A percentile compares a stretch with the other conserved stretches of the same genome.
Conservation (phyloP, 768 basidiomycete genomes). For the Auricularia cornea region DNA sequence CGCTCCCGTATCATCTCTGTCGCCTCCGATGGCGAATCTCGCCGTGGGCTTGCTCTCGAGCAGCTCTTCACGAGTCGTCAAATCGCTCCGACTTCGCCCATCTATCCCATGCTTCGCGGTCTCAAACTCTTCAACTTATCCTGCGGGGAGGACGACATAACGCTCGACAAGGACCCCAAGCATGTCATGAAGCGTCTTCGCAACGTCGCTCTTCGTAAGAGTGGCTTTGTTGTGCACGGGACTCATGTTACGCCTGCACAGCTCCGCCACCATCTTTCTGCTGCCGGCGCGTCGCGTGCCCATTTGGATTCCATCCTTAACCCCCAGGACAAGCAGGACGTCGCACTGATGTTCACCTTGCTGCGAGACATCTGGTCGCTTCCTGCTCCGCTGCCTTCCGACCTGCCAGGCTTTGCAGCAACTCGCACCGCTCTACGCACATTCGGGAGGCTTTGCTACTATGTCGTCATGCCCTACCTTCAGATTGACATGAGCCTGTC, state of each 20-base stretch:
- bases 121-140: conserved; percentile 21
- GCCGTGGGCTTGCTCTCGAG: not conserved
- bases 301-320: conserved; percentile 17
- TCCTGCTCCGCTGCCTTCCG: conserved; percentile 3
- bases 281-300: conserved; percentile 1
- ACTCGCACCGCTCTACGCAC: conserved; percentile 7
- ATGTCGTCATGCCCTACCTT: too few species aligned
- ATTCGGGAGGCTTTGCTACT: too few species aligned
- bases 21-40: conserved; percentile 24
- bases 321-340: conserved; percentile 27
- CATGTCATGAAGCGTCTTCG: conserved; percentile 27
- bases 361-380: conserved; percentile 21
- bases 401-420: conserved; percentile 12
- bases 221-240: conserved; percentile 17
- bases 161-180: conserved; percentile 28
- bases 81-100: too few species aligned
- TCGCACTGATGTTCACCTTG: conserved; percentile 19
- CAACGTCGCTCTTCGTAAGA: conserved; percentile 20
- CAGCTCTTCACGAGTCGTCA: too few species aligned
- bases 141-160: conserved; percentile 27
- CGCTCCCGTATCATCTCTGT: conserved; percentile 7
- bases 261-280: conserved; percentile 17
- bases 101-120: conserved; percentile 14
- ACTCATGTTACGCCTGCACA: conserved; percentile 18
- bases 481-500: too few species aligned